These are phyloP conservation scores for Debaryomyces singareniensis DNA, from an alignment of 1,139 yeast species.

Conservation along the genomic window DNA sequence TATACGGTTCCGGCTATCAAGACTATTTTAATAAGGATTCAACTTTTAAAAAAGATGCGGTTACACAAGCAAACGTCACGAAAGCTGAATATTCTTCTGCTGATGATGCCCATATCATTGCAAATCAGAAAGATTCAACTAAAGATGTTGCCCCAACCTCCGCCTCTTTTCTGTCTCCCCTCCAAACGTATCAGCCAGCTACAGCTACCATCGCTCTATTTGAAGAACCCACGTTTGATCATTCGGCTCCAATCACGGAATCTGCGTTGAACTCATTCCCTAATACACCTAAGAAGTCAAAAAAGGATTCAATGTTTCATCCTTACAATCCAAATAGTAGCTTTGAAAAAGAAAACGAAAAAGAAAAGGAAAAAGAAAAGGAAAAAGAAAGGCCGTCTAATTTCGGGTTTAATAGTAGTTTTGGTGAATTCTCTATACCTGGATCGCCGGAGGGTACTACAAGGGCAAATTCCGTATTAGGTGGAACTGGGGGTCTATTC, in stretches of 20 bases:
- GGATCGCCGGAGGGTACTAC: constrained; percentile 43
- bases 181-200: no score
- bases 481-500: constrained; percentile 26
- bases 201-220: neutral
- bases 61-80: neutral
- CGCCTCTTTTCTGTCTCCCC: no score
- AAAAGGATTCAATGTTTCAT: constrained; percentile 15
- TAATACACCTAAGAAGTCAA: neutral
- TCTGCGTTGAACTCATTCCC: neutral
- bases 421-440: constrained; percentile 42
- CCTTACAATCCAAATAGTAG: constrained; percentile 13
- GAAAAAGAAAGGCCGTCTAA: constrained; percentile 11
- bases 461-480: constrained; percentile 41
- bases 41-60: neutral
- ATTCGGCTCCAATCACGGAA: neutral
- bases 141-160: neutral
- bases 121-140: neutral
- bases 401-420: constrained; percentile 21
- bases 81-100: neutral
- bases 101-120: neutral
- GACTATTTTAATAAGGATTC: neutral
- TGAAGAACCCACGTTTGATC: neutral
- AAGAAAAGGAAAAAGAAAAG: no score
- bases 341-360: no score
- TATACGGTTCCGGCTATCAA: neutral